Evolutionary conservation across 345 rosid species (phyloP).

Genomic region (Euclidium syriacum): DNA sequence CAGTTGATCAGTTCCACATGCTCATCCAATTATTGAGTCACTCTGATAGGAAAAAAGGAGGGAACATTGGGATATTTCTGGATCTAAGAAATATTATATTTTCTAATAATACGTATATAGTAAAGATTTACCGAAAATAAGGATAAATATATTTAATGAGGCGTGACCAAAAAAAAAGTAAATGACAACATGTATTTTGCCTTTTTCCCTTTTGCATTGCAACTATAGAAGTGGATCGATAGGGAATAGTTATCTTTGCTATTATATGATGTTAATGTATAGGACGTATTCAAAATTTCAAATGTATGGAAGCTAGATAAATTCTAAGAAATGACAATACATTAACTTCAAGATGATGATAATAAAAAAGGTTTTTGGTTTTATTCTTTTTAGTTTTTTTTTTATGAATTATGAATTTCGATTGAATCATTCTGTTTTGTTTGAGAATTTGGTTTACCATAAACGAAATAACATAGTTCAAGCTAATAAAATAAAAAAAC

Average conservation of each 20-base stretch:
- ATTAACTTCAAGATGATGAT: neutral
- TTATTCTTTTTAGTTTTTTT: too few species aligned
- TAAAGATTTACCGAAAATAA: neutral
- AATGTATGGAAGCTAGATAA: neutral
- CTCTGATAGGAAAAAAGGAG: slow-evolving; percentile 14
- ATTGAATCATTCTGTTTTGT: too few species aligned
- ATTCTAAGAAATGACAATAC: neutral
- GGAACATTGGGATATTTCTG: slow-evolving; percentile 22
- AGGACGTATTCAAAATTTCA: neutral
- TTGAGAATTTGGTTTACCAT: too few species aligned
- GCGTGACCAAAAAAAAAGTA: neutral
- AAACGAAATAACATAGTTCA: too few species aligned
- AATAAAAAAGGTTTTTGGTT: neutral
- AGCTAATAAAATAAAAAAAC: too few species aligned
- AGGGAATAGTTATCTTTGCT: neutral
- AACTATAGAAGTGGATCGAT: neutral
- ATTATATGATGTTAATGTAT: neutral
- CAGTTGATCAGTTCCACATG: slow-evolving; percentile 26
- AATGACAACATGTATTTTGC: neutral
- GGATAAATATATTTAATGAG: neutral
- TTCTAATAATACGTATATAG: neutral
- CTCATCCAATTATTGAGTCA: slow-evolving; percentile 13
- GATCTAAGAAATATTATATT: neutral
- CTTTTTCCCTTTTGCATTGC: neutral
- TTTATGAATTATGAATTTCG: too few species aligned